Evolutionary conservation across 352 stramenopile genomes (phyloP), one percentile per base, ranked within the genome.

Genomic region (Phytophthora kernoviae): DNA sequence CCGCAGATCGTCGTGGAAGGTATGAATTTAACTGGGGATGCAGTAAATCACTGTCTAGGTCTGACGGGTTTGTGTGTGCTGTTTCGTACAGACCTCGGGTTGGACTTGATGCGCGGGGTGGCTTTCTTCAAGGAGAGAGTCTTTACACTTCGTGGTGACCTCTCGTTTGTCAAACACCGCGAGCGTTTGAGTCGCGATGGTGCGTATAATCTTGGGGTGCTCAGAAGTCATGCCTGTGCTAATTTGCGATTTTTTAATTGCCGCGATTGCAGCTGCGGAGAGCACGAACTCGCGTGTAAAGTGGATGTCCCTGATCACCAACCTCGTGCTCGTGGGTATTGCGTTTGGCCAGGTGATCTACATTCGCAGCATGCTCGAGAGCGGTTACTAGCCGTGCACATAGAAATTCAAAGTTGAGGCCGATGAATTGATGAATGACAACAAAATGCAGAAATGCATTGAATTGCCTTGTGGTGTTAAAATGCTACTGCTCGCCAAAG

Each of bases 31-130:
- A 21, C 15, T 20, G 37, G 5, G 37, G 9, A 4, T 43, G 18
- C n/a, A 9, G 11, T 20, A 21, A 15, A 22, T 8, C n/a, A 9
- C 37, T 21, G n/a, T 12, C 20, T 57, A 26, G 15, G 8, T 24
- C 36, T 62, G 27, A 64, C 22, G 11, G 42, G 10, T 46, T 14
- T 52, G 11, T 24, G 50, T 30, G 12, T 44, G 8, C 12, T 36
- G 14, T 20, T 30, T 26, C 11, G 24, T 49, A n/a, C 20, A 87
- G 84, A 94, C 42, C 57, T 91, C 34, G 85, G 85, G 7, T 65
- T 94, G 33, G 81, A 94, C 26, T 66, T 94, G 39, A 94, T 94
- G 85, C 85, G 78, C 32, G 85, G 92, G 58, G 75, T 94, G 10
- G 81, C 75, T 22, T 84, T 75, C 70, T 94, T 94, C 43, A 85